A percentile compares a stretch with the other conserved stretches of the same genome.
Conservation (phyloP, 768 basidiomycete species). For the button mushroom (Agaricus bisporus) region DNA sequence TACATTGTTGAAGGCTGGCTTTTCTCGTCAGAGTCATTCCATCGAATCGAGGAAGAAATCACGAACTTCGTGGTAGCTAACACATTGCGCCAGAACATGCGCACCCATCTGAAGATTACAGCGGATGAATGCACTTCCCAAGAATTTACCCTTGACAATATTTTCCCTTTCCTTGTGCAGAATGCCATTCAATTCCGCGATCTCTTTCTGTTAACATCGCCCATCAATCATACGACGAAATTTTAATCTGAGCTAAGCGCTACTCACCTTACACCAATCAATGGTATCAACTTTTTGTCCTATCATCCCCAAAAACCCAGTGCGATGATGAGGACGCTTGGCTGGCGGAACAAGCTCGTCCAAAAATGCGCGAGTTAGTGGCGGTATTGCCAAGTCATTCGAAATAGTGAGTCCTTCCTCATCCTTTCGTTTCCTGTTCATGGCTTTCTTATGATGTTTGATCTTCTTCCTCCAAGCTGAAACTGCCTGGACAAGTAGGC, state of each 20-base stretch:
- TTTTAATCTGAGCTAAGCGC: neutral
- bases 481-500: slow-evolving; percentile 36
- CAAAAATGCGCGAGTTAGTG: slow-evolving; percentile 28
- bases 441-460: slow-evolving; percentile 25
- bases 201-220: slow-evolving; percentile 36
- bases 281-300: slow-evolving; percentile 66
- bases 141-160: slow-evolving; percentile 35
- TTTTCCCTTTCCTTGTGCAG: slow-evolving; percentile 36
- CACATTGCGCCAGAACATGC: slow-evolving; percentile 59
- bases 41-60: neutral
- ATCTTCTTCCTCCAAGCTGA: slow-evolving; percentile 35
- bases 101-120: slow-evolving; percentile 73
- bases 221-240: neutral
- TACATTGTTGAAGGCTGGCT: slow-evolving; percentile 49
- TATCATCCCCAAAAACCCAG: slow-evolving; percentile 40
- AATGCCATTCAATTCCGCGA: slow-evolving; percentile 35
- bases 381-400: slow-evolving; percentile 16
- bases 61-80: slow-evolving; percentile 44
- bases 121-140: slow-evolving; percentile 56
- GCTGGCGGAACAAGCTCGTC: slow-evolving; percentile 46
- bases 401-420: slow-evolving; percentile 18
- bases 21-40: neutral
- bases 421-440: slow-evolving; percentile 21
- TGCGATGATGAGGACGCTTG: slow-evolving; percentile 47
- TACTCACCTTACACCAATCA: slow-evolving; percentile 49